phyloP scores from a whole-genome alignment of 225 moss, liverwort and hornwort species.

The Takakia lepidozioides region DNA sequence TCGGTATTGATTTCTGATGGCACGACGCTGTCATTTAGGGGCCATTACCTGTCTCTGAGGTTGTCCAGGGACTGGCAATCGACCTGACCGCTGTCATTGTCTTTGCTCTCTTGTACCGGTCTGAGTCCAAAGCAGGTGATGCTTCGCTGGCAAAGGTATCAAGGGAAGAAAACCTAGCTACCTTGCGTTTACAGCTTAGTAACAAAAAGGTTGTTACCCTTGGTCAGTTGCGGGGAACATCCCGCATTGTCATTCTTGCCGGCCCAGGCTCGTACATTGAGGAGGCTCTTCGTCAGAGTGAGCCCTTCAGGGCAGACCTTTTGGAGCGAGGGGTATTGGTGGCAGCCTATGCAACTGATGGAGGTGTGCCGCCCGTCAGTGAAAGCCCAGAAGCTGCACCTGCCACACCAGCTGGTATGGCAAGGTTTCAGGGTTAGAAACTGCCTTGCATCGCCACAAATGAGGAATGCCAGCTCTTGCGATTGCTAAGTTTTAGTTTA shows the following conservation, averaged over 20 bases:
- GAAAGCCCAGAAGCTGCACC: slow-evolving; percentile 15
- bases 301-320: slow-evolving; percentile 51
- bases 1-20: too few species aligned
- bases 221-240: slow-evolving; percentile 65
- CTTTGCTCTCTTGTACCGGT: slow-evolving; percentile 74
- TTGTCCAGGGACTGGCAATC: slow-evolving; percentile 73
- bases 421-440: slow-evolving; percentile 4
- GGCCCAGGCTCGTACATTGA: slow-evolving; percentile 59
- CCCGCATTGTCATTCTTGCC: slow-evolving; percentile 80
- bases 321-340: slow-evolving; percentile 85
- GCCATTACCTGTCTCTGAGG: too few species aligned
- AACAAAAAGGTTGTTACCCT: slow-evolving; percentile 70
- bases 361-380: slow-evolving; percentile 19
- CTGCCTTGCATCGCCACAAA: neutral
- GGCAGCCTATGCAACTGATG: slow-evolving; percentile 80
- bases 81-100: slow-evolving; percentile 69
- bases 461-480: neutral
- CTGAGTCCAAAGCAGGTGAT: slow-evolving; percentile 68
- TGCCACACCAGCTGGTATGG: slow-evolving; percentile 11
- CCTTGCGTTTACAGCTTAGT: slow-evolving; percentile 70
- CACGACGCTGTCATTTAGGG: too few species aligned
- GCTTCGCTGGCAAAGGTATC: slow-evolving; percentile 63
- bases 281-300: slow-evolving; percentile 59
- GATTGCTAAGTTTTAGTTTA: too few species aligned
- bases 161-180: slow-evolving; percentile 79